Percentiles rank a stretch among this genome's conserved stretches.
These are phyloP conservation scores for Penicillium cinerascens DNA, from an alignment of 495 filamentous ascomycete species.

Conservation along the genomic window DNA sequence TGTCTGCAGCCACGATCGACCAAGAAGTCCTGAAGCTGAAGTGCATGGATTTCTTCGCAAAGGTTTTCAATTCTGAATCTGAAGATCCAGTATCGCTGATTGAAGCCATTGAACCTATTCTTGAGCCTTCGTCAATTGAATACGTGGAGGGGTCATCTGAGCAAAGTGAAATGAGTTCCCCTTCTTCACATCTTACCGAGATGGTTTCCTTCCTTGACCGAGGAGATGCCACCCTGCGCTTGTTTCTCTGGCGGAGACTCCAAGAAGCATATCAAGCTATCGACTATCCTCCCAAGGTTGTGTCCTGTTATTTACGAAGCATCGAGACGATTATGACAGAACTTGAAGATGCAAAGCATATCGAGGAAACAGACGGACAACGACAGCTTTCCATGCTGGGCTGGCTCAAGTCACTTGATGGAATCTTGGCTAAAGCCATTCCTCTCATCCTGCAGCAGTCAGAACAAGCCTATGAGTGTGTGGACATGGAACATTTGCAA, in stretches of 20 bases:
- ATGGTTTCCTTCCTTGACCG: conserved; percentile 79
- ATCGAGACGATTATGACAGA: conserved; percentile 78
- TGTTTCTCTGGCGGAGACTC: conserved; percentile 85
- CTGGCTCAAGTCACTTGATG: conserved; percentile 74
- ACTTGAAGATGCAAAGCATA: conserved; percentile 60
- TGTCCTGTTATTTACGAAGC: conserved; percentile 79
- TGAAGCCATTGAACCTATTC: conserved; percentile 86
- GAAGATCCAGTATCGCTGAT: conserved; percentile 77
- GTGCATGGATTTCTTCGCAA: conserved; percentile 93
- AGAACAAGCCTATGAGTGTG: conserved; percentile 72
- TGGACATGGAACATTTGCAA: conserved; percentile 72
- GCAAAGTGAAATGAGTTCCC: conserved; percentile 10
- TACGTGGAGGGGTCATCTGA: conserved; percentile 18
- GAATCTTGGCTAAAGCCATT: conserved; percentile 64
- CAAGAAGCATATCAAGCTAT: conserved; percentile 83
- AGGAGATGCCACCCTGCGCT: conserved; percentile 72
- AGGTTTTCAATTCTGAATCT: conserved; percentile 64
- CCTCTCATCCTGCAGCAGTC: conserved; percentile 59
- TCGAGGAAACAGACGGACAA: conserved; percentile 54
- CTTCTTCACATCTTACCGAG: conserved; percentile 52
- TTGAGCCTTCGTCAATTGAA: conserved; percentile 66
- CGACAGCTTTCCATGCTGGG: conserved; percentile 66
- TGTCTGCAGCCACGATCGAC: conserved; percentile 76
- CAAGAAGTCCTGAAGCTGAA: conserved; percentile 87
- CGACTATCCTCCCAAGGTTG: conserved; percentile 76